Evolutionary conservation across 2,329 filamentous ascomycete species (phyloP).

Genomic region (Juglanconis oblonga): DNA sequence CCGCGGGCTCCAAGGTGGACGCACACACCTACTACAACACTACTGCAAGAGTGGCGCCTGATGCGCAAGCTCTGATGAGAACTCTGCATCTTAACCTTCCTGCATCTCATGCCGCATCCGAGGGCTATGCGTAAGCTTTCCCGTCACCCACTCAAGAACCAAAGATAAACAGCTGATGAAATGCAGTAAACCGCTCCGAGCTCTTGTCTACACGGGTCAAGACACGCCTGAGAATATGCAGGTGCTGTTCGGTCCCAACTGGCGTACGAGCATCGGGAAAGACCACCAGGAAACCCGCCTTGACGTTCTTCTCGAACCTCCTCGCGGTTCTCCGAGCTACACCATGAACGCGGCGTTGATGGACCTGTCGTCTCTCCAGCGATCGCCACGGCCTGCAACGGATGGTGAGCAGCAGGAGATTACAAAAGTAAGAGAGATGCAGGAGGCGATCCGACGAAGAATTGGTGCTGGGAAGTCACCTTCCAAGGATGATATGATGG

Average conservation of each 20-base stretch:
- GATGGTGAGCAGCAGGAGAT: neutral
- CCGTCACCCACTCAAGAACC: neutral
- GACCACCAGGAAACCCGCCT: neutral
- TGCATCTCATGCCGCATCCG: neutral
- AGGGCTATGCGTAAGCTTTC: neutral
- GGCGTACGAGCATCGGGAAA: too few relatives aligned
- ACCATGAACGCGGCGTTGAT: rapidly evolving
- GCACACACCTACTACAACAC: neutral
- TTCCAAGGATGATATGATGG: neutral
- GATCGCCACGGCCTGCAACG: neutral
- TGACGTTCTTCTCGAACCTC: neutral
- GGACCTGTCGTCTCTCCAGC: neutral
- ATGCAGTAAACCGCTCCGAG: neutral
- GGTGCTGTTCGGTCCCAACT: neutral
- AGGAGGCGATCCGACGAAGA: neutral
- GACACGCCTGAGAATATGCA: slow-evolving; percentile 1
- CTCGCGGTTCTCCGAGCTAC: neutral
- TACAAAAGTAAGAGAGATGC: neutral
- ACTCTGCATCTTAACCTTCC: neutral
- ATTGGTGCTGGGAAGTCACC: neutral
- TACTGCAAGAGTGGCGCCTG: neutral
- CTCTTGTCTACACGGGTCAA: neutral
- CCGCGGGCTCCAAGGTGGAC: neutral
- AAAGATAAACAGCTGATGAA: neutral
- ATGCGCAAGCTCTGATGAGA: neutral